Conservation (phyloP, 148 eudicot genomes). For the Rheum nobile region DNA sequence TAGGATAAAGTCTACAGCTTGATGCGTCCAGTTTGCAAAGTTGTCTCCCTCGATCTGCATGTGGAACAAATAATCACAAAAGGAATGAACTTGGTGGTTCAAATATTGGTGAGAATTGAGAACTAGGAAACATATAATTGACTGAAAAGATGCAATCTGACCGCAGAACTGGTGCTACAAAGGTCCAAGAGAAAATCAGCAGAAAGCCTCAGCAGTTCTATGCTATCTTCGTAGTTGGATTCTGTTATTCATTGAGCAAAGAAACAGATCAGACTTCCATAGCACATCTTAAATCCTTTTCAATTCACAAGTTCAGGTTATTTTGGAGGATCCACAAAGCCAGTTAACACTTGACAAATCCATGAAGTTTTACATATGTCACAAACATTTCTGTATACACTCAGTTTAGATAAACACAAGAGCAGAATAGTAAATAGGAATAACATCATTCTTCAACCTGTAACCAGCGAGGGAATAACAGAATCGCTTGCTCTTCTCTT, state of each 20-base stretch:
- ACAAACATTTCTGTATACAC: neutral
- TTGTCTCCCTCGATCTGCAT: constrained; percentile 41
- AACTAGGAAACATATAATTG: neutral
- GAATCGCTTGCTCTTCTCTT: constrained; percentile 23
- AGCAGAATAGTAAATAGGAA: neutral
- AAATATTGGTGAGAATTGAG: neutral
- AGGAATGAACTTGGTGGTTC: neutral
- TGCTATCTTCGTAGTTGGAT: constrained; percentile 39
- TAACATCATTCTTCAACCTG: neutral
- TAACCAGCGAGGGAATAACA: neutral
- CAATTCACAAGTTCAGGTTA: neutral
- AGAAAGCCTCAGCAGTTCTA: constrained; percentile 62
- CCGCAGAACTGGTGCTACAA: constrained; percentile 42
- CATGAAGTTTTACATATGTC: neutral
- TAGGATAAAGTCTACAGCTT: constrained; percentile 75
- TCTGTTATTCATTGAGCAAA: constrained; percentile 27
- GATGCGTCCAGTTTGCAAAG: constrained; percentile 68
- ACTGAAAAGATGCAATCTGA: constrained; percentile 19
- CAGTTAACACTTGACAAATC: neutral
- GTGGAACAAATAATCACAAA: neutral
- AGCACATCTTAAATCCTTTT: neutral
- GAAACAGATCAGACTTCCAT: neutral
- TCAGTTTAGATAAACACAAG: neutral
- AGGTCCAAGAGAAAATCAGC: constrained; percentile 89
- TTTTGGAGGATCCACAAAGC: neutral